Evolutionary conservation across 106 monocot genomes (phyloP).

Genomic region (Triglochin maritima): DNA sequence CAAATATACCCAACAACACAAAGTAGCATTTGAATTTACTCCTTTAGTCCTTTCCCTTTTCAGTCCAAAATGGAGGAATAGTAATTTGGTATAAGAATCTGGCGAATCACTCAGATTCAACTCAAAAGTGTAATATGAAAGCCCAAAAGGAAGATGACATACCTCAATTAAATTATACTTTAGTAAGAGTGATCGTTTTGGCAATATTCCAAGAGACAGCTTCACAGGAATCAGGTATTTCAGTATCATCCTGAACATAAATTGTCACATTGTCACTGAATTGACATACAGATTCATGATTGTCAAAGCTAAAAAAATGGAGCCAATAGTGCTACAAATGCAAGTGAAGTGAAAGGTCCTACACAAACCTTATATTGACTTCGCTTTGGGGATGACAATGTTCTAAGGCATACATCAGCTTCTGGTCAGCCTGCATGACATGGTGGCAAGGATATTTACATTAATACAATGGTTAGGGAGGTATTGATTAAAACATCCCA

Average conservation of each 20-base stretch:
- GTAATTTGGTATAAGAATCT: no score
- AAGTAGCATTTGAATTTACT: no score
- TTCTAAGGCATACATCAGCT: conserved; percentile 64
- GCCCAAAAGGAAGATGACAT: not conserved
- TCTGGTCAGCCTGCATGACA: conserved; percentile 74
- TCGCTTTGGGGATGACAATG: conserved; percentile 42
- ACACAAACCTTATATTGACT: conserved; percentile 54
- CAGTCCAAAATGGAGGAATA: no score
- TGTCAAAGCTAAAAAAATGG: no score
- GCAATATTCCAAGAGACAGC: conserved; percentile 84
- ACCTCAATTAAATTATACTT: conserved; percentile 85
- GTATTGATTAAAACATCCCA: not conserved
- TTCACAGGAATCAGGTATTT: conserved; percentile 96
- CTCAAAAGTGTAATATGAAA: no score
- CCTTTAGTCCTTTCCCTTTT: no score
- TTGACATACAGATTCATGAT: no score
- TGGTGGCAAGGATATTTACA: no score
- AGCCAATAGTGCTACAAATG: no score
- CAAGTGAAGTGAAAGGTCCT: no score
- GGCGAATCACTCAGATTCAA: no score
- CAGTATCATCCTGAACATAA: conserved; percentile 67
- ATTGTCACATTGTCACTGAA: not conserved
- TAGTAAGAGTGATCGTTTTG: conserved; percentile 47
- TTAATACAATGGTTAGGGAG: not conserved
- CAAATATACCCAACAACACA: no score